Percentiles rank a stretch among this genome's conserved stretches.
These are phyloP conservation scores for Tardiomyces depauwii DNA, from an alignment of 1,139 yeast genomes.

Conservation along the genomic window DNA sequence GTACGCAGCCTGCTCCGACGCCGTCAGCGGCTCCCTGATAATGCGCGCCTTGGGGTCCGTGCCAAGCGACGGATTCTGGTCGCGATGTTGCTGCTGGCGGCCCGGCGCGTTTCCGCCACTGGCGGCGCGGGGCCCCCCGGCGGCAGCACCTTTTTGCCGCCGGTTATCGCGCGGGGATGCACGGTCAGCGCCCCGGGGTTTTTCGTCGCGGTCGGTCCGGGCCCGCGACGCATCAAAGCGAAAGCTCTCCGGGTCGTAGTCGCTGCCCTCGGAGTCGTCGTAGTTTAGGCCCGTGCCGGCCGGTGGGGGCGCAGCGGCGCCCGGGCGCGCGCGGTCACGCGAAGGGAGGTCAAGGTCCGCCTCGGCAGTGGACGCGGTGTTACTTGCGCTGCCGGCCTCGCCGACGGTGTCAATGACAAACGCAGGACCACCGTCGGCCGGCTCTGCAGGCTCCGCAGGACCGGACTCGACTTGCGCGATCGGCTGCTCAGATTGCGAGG, in stretches of 20 bases:
- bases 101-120: background rate
- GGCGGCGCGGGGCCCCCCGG: too few relatives aligned
- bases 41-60: conserved; percentile 39
- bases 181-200: background rate
- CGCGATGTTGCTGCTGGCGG: conserved; percentile 1
- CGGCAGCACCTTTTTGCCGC: too few relatives aligned
- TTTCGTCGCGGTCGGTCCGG: conserved; percentile 1
- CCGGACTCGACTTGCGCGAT: too few relatives aligned
- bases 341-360: background rate
- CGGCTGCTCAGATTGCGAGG: too few relatives aligned
- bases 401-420: background rate
- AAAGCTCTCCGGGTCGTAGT: conserved; percentile 12
- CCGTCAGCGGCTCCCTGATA: conserved; percentile 42
- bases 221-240: background rate
- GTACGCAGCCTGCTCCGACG: conserved; percentile 43
- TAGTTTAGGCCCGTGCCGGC: background rate
- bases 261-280: conserved; percentile 8
- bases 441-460: too few relatives aligned
- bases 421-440: too few relatives aligned
- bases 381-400: background rate
- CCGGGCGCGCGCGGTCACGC: background rate
- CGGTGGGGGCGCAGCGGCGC: background rate
- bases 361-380: too few relatives aligned
- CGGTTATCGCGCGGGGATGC: background rate
- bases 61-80: conserved; percentile 1